phyloP scores from a whole-genome alignment of 1,284 basidiomycete genomes.

The Coniferiporia sulphurascens region DNA sequence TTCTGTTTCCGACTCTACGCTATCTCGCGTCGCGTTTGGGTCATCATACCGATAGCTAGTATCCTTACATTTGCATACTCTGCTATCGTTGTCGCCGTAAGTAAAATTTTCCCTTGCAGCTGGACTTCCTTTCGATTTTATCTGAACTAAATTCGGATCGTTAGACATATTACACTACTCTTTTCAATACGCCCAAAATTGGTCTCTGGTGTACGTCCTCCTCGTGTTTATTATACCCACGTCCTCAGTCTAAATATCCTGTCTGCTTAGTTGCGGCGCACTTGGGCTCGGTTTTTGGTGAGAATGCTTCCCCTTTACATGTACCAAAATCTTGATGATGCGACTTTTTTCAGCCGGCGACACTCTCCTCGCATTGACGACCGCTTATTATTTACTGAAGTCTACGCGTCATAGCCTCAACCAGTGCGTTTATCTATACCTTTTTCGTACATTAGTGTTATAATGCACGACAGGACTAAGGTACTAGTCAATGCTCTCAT shows the following conservation, averaged over 20 bases:
- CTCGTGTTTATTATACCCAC: not conserved
- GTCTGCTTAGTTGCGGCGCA: constrained; percentile 29
- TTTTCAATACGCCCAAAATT: not conserved
- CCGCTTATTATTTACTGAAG: constrained; percentile 29
- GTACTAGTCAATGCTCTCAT: constrained; percentile 29
- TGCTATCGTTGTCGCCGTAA: constrained; percentile 26
- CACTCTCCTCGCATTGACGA: constrained; percentile 26
- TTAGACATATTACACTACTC: not conserved
- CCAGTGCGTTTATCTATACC: constrained; percentile 22
- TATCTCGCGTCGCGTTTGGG: constrained; percentile 24
- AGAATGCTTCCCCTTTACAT: not conserved
- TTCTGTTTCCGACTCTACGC: constrained; percentile 28
- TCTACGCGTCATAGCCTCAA: constrained; percentile 29
- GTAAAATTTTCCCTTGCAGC: constrained; percentile 5
- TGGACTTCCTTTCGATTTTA: not conserved
- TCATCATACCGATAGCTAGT: constrained; percentile 23
- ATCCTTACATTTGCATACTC: constrained; percentile 28
- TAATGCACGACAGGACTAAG: not conserved
- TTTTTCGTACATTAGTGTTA: not conserved
- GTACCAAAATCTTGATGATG: not conserved
- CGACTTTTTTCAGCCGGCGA: constrained; percentile 26
- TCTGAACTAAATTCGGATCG: not conserved
- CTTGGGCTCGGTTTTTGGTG: constrained; percentile 31
- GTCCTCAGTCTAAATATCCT: not conserved
- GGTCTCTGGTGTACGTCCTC: constrained; percentile 5